Percentiles rank a stretch among this genome's conserved stretches.
phyloP scores from a whole-genome alignment of 1,284 basidiomycete genomes.

The Cutaneotrichosporon cyanovorans region DNA sequence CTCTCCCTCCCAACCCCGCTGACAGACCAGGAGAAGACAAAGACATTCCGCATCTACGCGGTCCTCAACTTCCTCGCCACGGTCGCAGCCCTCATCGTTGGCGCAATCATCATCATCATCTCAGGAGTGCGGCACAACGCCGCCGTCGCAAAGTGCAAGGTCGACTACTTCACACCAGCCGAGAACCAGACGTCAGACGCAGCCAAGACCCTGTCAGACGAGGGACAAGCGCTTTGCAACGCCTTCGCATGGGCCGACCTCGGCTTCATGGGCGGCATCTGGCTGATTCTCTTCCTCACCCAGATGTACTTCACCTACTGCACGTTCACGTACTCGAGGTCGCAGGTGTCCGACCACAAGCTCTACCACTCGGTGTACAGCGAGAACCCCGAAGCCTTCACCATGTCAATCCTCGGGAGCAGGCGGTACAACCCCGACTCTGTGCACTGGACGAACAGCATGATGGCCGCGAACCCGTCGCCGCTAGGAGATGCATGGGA shows the following conservation, averaged over 20 bases:
- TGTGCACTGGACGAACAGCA: constrained; percentile 17
- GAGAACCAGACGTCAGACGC: constrained; percentile 33
- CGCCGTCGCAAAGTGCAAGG: constrained; percentile 61
- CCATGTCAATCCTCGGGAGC: constrained; percentile 54
- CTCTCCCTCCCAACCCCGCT: constrained; percentile 1
- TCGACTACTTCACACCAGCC: constrained; percentile 28
- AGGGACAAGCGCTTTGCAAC: constrained; percentile 65
- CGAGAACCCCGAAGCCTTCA: constrained; percentile 51
- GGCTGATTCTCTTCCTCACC: constrained; percentile 64
- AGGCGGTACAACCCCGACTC: constrained; percentile 56
- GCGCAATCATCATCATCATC: constrained; percentile 69
- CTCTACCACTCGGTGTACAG: constrained; percentile 67
- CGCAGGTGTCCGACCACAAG: constrained; percentile 69
- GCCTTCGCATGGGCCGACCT: constrained; percentile 85
- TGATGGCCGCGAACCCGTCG: constrained; percentile 18
- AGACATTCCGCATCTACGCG: constrained; percentile 65
- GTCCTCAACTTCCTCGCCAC: constrained; percentile 59
- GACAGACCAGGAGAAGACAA: constrained; percentile 62
- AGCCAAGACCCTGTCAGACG: constrained; percentile 32
- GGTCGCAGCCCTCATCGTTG: constrained; percentile 60
- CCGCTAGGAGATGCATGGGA: constrained; percentile 59
- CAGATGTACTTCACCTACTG: constrained; percentile 57
- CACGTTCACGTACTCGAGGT: constrained; percentile 61
- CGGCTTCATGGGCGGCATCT: constrained; percentile 81
- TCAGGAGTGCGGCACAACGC: constrained; percentile 65